A percentile compares a stretch with the other conserved stretches of the same genome.
Conservation (phyloP, 495 filamentous ascomycete species). For the Pseudotulostoma volvatum region DNA sequence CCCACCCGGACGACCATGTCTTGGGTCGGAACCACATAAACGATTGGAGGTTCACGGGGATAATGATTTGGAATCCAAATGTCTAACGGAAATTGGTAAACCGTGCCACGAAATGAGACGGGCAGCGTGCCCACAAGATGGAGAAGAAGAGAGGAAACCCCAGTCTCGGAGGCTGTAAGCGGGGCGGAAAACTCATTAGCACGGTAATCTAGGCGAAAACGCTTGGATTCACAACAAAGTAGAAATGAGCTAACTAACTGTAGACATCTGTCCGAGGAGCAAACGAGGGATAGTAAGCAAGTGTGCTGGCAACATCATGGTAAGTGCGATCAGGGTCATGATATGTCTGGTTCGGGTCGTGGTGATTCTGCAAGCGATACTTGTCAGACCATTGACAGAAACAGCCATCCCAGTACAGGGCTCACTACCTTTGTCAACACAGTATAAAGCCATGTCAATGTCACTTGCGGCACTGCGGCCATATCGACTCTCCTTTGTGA, state of each 20-base stretch:
- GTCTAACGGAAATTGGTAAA: constrained; percentile 80
- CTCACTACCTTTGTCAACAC: constrained; percentile 57
- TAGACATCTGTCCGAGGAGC: constrained; percentile 91
- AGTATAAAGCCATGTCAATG: constrained; percentile 89
- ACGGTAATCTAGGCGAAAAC: constrained; percentile 3
- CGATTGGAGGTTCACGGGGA: constrained; percentile 66
- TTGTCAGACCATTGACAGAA: background rate
- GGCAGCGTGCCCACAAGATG: constrained; percentile 77
- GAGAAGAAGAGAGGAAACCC: constrained; percentile 71
- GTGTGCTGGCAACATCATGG: constrained; percentile 68
- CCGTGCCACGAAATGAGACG: constrained; percentile 70
- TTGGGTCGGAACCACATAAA: constrained; percentile 74
- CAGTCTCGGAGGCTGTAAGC: constrained; percentile 66
- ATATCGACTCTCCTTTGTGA: constrained; percentile 26
- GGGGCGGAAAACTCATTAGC: background rate
- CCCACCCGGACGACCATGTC: constrained; percentile 83
- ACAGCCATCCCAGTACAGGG: background rate
- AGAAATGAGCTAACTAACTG: constrained; percentile 41
- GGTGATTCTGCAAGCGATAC: constrained; percentile 56
- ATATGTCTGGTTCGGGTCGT: constrained; percentile 80
- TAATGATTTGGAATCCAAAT: constrained; percentile 95
- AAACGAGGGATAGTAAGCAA: constrained; percentile 69
- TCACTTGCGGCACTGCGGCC: constrained; percentile 70
- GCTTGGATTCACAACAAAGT: background rate
- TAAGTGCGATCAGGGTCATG: constrained; percentile 83